Conservation (phyloP, 2,329 filamentous ascomycete species). For the Diplodia scrobiculata region DNA sequence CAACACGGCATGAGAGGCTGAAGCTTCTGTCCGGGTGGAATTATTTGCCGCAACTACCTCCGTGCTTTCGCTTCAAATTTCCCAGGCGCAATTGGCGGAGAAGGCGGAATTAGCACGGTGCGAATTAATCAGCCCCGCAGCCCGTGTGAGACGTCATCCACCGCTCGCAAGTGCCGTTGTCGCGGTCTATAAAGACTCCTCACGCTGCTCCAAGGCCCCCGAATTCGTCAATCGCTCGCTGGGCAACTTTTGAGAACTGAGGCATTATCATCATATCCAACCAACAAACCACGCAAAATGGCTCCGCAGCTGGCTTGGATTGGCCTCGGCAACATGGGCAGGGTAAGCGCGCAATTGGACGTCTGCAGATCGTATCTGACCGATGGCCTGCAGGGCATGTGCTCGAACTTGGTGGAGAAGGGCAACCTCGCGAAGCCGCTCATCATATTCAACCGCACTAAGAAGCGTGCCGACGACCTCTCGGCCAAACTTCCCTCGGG, state of each 20-base stretch:
- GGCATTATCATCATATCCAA: neutral
- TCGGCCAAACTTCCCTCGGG: conserved; percentile 60
- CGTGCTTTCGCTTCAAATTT: neutral
- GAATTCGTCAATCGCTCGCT: neutral
- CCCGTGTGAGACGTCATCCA: conserved; percentile 8
- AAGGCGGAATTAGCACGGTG: neutral
- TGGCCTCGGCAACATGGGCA: conserved; percentile 85
- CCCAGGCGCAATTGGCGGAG: neutral
- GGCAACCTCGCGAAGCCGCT: conserved; percentile 70
- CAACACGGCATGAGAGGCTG: neutral
- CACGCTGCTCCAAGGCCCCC: neutral
- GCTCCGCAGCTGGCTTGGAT: conserved; percentile 69
- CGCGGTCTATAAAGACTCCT: conserved; percentile 9
- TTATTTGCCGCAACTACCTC: neutral
- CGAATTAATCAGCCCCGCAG: conserved; percentile 13
- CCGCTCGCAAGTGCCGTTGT: neutral
- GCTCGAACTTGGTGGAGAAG: conserved; percentile 79
- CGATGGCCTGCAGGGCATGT: conserved; percentile 67
- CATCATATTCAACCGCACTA: conserved; percentile 78
- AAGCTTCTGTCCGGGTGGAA: neutral
- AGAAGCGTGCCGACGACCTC: conserved; percentile 65
- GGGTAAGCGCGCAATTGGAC: conserved; percentile 53
- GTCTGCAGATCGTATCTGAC: conserved; percentile 9
- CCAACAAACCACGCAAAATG: conserved; percentile 38
- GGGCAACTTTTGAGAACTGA: neutral